These are phyloP conservation scores for Aspergillus affinis DNA, from an alignment of 495 filamentous ascomycete genomes.

Conservation along the genomic window DNA sequence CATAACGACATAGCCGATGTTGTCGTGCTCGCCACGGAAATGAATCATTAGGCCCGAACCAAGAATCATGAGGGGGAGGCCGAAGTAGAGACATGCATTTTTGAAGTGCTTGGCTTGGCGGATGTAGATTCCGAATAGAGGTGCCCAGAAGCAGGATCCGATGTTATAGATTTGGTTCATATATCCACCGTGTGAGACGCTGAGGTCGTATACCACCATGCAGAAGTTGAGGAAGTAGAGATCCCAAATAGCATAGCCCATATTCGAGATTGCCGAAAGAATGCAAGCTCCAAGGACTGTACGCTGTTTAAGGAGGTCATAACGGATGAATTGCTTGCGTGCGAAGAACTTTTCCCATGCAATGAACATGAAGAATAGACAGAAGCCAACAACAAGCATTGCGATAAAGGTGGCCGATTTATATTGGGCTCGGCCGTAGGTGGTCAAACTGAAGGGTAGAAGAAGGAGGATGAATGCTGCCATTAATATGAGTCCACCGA, in stretches of 20 bases:
- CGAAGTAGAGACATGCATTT: slow-evolving; percentile 58
- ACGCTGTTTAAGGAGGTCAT: slow-evolving; percentile 58
- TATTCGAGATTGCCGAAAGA: slow-evolving; percentile 53
- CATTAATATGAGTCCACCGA: slow-evolving; percentile 57
- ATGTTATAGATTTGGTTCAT: slow-evolving; percentile 67
- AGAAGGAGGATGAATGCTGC: slow-evolving; percentile 62
- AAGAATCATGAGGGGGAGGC: slow-evolving; percentile 60
- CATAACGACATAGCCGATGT: slow-evolving; percentile 70
- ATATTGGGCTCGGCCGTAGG: slow-evolving; percentile 47
- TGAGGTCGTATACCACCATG: slow-evolving; percentile 67
- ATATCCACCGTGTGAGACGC: slow-evolving; percentile 57
- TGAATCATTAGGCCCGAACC: slow-evolving; percentile 65
- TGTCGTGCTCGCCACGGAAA: slow-evolving; percentile 62
- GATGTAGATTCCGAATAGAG: slow-evolving; percentile 56
- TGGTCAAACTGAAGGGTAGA: slow-evolving; percentile 58
- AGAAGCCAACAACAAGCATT: slow-evolving; percentile 57
- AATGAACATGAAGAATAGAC: slow-evolving; percentile 55
- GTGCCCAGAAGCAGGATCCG: slow-evolving; percentile 61
- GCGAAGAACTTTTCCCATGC: slow-evolving; percentile 59
- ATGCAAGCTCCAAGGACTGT: slow-evolving; percentile 64
- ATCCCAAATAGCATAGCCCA: slow-evolving; percentile 69
- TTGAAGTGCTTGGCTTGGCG: slow-evolving; percentile 58
- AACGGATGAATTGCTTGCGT: slow-evolving; percentile 58
- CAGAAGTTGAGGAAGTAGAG: slow-evolving; percentile 66
- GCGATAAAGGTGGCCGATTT: slow-evolving; percentile 51